Base-by-base conservation (phyloP, 1,284 basidiomycete species). In the Pseudozyma tsukubaensis region DNA sequence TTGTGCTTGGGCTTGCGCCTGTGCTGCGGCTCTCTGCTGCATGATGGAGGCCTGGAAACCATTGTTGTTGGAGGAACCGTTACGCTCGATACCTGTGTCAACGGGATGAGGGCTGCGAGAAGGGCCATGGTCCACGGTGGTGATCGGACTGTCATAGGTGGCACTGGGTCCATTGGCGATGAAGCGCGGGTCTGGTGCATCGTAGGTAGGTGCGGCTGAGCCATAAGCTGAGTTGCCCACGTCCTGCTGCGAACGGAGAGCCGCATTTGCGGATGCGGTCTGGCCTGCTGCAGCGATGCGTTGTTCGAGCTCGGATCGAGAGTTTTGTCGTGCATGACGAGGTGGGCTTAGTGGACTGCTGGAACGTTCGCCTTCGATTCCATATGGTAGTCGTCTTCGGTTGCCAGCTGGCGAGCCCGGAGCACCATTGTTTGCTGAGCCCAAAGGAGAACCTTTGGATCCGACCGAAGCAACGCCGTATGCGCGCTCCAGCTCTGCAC, bases 11-110 rank as follows among this genome's bases (percentile, higher is more conserved):
- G 76, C 66, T 55, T 76, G 74, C 1, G 79, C 67, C 59, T 76
- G 74, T 11, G 79, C 79, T 19, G 78, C 76, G 0, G 78, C 78
- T 14, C 78, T 62, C 54, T 80, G 78, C 52, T 78, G 73, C 67
- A 81, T 81, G 52, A 80, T 79, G 34, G 77, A 78, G 11, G 55
- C 51, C 21, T 80, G 78, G 12, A 50, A 39, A 19, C 49, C 55
- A 18, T 44, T 57, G 37, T 44, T 57, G 37, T 47, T 45, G 19
- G 50, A 24, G 3, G 32, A 12, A 19, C 37, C 43, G 19, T 47
- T n/a, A 39, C 59, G 57, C 13, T 60, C 61, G n/a, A 32, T 49
- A 13, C 60, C 65, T 3, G 48, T 48, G 32, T 75, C 68, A 45
- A 63, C 60, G 18, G 68, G 64, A 12, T 63, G 51, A 11, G 62